phyloP scores from a whole-genome alignment of 768 basidiomycete species.

The Fibroporia radiculosa region DNA sequence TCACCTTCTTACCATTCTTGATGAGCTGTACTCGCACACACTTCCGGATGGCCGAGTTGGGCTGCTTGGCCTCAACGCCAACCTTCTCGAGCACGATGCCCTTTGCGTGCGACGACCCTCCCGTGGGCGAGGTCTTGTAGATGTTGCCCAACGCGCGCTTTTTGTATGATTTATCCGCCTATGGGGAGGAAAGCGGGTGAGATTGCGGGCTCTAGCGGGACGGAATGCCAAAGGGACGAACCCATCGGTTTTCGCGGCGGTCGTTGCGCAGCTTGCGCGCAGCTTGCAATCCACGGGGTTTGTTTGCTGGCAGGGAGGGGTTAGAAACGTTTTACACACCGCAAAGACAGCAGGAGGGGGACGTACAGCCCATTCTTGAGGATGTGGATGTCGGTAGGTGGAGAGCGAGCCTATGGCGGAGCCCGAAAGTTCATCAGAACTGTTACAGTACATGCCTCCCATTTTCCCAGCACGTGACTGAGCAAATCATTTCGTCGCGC shows the following conservation, averaged over 20 bases:
- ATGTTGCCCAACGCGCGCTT: conserved; percentile 99
- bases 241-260: conserved; percentile 97
- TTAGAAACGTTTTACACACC: conserved; percentile 10
- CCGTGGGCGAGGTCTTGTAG: conserved; percentile 99
- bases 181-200: conserved; percentile 3
- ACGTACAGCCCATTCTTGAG: conserved; percentile 81
- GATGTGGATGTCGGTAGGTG: conserved; percentile 42
- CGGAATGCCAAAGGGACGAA: conserved; percentile 29
- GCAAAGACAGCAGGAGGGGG: conserved; percentile 11
- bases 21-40: conserved; percentile 99
- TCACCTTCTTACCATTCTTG: conserved; percentile 99
- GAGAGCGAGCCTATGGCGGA: conserved; percentile 19
- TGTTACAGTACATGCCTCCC: conserved; percentile 38
- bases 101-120: conserved; percentile 99
- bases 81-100: conserved; percentile 99
- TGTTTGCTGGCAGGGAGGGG: conserved; percentile 65
- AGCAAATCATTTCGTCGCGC: too few relatives aligned
- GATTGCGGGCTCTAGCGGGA: background rate
- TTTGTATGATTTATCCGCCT: conserved; percentile 99
- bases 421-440: conserved; percentile 18
- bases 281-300: conserved; percentile 98
- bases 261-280: conserved; percentile 95
- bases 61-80: conserved; percentile 99
- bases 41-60: conserved; percentile 99
- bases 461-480: conserved; percentile 16